phyloP scores from a whole-genome alignment of 768 basidiomycete genomes.

The Tulasnella sp. region DNA sequence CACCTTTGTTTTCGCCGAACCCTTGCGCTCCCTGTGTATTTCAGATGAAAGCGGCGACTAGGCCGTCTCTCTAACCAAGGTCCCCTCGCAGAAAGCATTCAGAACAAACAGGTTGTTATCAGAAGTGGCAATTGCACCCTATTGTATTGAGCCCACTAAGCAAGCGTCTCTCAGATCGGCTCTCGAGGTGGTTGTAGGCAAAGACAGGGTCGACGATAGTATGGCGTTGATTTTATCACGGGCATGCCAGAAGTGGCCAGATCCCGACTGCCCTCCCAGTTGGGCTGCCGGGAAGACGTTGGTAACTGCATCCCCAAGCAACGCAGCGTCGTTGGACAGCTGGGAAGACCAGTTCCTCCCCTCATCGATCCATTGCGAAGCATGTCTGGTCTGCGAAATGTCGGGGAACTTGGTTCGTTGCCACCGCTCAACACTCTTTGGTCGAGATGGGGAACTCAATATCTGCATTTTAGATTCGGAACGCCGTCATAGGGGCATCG shows the following conservation, averaged over 20 bases:
- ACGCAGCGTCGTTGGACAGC: not conserved
- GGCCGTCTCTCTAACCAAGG: too few relatives aligned
- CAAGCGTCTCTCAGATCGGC: not conserved
- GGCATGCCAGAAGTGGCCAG: not conserved
- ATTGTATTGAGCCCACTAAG: not conserved
- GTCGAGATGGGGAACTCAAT: not conserved
- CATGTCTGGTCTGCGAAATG: not conserved
- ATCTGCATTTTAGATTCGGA: not conserved
- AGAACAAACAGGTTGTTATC: too few relatives aligned
- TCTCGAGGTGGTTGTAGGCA: not conserved
- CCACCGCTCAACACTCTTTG: too few relatives aligned
- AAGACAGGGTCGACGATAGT: not conserved
- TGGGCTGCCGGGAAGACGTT: not conserved
- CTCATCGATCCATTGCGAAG: not conserved
- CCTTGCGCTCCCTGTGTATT: too few relatives aligned
- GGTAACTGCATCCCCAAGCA: not conserved
- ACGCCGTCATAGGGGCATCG: not conserved
- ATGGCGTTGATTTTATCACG: not conserved
- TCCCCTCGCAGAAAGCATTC: too few relatives aligned
- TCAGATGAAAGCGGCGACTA: too few relatives aligned
- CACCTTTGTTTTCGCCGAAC: too few relatives aligned
- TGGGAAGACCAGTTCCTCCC: not conserved
- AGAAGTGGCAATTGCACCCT: too few relatives aligned
- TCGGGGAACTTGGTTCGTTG: not conserved
- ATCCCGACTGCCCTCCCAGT: not conserved